Conservation (phyloP, 2,329 filamentous ascomycete species). For the Acarospora socialis region DNA sequence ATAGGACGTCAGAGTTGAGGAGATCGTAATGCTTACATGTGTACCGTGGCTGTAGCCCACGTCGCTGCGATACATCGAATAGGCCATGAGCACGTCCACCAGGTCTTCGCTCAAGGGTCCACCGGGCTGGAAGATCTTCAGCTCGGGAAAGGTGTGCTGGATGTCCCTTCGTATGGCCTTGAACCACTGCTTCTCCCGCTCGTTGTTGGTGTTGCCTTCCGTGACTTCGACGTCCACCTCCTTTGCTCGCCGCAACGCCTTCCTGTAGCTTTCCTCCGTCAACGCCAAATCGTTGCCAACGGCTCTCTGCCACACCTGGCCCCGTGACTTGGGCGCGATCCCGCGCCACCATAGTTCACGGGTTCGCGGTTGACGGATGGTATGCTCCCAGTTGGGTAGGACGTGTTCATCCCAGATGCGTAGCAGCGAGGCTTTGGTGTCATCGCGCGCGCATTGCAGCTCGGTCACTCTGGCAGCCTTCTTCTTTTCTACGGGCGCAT, state of each 20-base stretch:
- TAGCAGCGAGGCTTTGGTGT: constrained; percentile 38
- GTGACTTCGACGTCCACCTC: constrained; percentile 31
- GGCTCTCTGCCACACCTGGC: constrained; percentile 44
- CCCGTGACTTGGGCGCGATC: constrained; percentile 41
- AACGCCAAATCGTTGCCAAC: constrained; percentile 48
- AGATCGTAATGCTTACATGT: constrained; percentile 28
- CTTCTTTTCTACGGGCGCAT: constrained; percentile 37
- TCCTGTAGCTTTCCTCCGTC: constrained; percentile 39
- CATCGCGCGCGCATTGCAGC: constrained; percentile 34
- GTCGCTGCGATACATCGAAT: constrained; percentile 49
- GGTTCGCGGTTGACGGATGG: constrained; percentile 39
- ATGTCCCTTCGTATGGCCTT: constrained; percentile 40
- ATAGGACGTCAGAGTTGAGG: not conserved
- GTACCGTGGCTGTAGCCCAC: constrained; percentile 46
- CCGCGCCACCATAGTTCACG: constrained; percentile 53
- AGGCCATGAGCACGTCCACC: constrained; percentile 45
- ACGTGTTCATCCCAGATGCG: constrained; percentile 49
- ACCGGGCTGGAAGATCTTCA: constrained; percentile 42
- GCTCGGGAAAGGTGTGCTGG: constrained; percentile 40
- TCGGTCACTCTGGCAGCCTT: constrained; percentile 34
- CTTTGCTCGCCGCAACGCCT: constrained; percentile 42
- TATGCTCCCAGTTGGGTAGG: constrained; percentile 43
- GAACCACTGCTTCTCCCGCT: constrained; percentile 37
- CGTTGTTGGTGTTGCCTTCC: constrained; percentile 27
- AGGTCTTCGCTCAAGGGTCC: constrained; percentile 41